These are phyloP conservation scores for Hirsutella minnesotensis DNA, from an alignment of 2,329 filamentous ascomycete species.

Conservation along the genomic window DNA sequence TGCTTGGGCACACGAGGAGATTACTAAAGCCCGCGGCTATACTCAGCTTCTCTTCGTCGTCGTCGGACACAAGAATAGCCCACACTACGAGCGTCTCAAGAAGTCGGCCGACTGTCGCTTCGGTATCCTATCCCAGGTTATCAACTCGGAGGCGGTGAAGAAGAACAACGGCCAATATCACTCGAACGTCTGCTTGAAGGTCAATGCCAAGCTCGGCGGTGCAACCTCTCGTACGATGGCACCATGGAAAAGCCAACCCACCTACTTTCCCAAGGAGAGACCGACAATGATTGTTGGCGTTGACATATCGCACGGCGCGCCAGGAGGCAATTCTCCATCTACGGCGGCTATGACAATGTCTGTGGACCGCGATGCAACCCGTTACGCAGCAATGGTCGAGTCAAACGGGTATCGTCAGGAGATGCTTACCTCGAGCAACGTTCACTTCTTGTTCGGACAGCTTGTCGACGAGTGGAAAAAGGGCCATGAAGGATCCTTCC, in stretches of 20 bases:
- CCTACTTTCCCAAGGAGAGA: slow-evolving; percentile 29
- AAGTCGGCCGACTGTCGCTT: slow-evolving; percentile 77
- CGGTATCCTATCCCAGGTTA: slow-evolving; percentile 71
- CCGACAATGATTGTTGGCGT: slow-evolving; percentile 76
- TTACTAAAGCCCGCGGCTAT: slow-evolving; percentile 40
- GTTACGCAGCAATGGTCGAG: slow-evolving; percentile 68
- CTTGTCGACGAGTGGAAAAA: slow-evolving; percentile 56
- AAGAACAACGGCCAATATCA: slow-evolving; percentile 72
- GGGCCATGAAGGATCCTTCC: slow-evolving; percentile 29
- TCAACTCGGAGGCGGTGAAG: slow-evolving; percentile 58
- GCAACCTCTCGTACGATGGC: slow-evolving; percentile 43
- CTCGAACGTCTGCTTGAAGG: slow-evolving; percentile 91
- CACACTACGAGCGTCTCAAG: slow-evolving; percentile 76
- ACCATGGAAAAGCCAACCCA: slow-evolving; percentile 18
- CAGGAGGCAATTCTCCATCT: slow-evolving; percentile 55
- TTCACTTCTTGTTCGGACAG: slow-evolving; percentile 51
- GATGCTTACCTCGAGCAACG: slow-evolving; percentile 58
- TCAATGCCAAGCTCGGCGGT: slow-evolving; percentile 91
- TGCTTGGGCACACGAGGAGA: slow-evolving; percentile 25
- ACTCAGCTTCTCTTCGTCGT: slow-evolving; percentile 76
- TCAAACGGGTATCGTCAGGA: slow-evolving; percentile 77
- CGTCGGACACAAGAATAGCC: slow-evolving; percentile 56
- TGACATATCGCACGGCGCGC: slow-evolving; percentile 76
- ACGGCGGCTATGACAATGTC: slow-evolving; percentile 84
- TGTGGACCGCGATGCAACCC: slow-evolving; percentile 56